Evolutionary conservation across 345 rosid species (phyloP).

Genomic region (Ricinus communis): DNA sequence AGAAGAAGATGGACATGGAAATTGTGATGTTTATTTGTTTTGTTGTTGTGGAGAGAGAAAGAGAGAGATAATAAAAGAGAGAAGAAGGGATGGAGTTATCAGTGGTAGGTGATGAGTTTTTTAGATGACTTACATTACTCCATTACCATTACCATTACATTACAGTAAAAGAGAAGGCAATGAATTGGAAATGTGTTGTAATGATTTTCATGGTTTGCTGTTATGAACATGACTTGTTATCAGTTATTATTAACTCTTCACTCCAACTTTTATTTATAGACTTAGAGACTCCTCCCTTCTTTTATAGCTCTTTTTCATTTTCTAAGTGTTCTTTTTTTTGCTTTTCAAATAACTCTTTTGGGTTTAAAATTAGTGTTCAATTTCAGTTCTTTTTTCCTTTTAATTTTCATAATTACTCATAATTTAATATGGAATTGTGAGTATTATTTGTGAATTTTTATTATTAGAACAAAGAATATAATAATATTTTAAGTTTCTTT

Average conservation of each 20-base stretch:
- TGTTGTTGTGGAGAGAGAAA: slow-evolving; percentile 15
- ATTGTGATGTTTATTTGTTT: slow-evolving; percentile 7
- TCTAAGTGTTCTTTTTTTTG: background rate
- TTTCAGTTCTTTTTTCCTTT: too few species aligned
- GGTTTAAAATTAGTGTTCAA: too few species aligned
- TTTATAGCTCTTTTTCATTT: too few species aligned
- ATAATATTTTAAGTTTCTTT: too few species aligned
- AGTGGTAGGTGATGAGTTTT: slow-evolving; percentile 66
- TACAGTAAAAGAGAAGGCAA: slow-evolving; percentile 19
- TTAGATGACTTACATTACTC: slow-evolving; percentile 27
- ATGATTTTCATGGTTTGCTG: slow-evolving; percentile 2
- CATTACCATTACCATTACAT: background rate
- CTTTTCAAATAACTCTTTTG: background rate
- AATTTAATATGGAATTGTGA: too few species aligned
- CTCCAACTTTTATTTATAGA: too few species aligned
- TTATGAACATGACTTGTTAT: slow-evolving; percentile 12
- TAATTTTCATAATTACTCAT: too few species aligned
- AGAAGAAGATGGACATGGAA: slow-evolving; percentile 27
- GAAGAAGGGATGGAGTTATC: slow-evolving; percentile 73
- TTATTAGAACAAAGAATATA: too few species aligned
- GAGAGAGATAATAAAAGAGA: slow-evolving; percentile 9
- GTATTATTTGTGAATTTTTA: too few species aligned
- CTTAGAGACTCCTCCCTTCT: background rate
- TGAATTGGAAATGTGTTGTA: slow-evolving; percentile 11
- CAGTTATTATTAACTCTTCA: background rate